Conservation (phyloP, 352 stramenopile species). For the Globisporangium echinulatum region DNA sequence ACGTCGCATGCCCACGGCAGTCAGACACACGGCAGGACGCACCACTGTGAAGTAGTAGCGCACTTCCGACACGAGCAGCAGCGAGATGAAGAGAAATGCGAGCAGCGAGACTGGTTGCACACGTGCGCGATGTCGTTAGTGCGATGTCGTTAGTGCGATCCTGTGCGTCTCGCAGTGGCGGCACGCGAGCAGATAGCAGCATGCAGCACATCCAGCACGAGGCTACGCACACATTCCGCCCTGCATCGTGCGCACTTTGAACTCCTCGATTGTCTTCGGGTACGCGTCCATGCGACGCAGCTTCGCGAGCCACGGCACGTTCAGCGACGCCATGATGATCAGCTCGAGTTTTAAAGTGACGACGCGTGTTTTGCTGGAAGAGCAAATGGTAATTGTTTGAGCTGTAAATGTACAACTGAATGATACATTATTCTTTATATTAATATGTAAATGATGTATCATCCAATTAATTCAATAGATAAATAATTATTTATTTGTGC, state of each 20-base stretch:
- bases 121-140: neutral
- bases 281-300: conserved; percentile 62
- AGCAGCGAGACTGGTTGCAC: conserved; percentile 52
- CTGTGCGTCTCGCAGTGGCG: neutral
- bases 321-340: neutral
- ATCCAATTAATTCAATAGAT: too few relatives aligned
- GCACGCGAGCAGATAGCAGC: neutral
- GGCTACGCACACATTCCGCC: conserved; percentile 60
- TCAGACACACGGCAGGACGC: neutral
- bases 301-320: conserved; percentile 20
- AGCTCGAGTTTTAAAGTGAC: neutral
- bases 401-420: too few relatives aligned
- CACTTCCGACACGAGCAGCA: conserved; percentile 70
- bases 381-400: neutral
- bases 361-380: neutral
- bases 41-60: conserved; percentile 69
- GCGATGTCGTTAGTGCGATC: too few relatives aligned
- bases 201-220: neutral
- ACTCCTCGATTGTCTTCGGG: conserved; percentile 86
- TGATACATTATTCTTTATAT: too few relatives aligned
- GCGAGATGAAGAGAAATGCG: conserved; percentile 55
- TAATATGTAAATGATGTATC: too few relatives aligned
- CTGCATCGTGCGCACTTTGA: conserved; percentile 82
- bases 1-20: too few relatives aligned
- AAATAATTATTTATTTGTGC: too few relatives aligned